These are phyloP conservation scores for Scortechinia acanthostroma DNA, from an alignment of 2,329 filamentous ascomycete species.

Conservation along the genomic window DNA sequence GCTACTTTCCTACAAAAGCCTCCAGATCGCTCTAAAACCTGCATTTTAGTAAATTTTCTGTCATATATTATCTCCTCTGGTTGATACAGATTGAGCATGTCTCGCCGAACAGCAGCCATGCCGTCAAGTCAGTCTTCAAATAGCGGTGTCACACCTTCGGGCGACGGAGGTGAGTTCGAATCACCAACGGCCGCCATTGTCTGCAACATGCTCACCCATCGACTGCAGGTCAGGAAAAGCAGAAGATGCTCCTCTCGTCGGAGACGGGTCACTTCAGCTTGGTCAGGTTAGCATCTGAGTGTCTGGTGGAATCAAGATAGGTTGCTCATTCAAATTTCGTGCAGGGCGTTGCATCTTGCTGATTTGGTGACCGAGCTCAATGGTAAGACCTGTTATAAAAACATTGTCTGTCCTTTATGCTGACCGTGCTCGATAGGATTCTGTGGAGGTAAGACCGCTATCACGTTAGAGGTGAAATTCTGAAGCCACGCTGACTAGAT, in stretches of 20 bases:
- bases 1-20: not conserved
- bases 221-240: conserved; percentile 60
- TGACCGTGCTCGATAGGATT: too few species aligned
- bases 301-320: too few species aligned
- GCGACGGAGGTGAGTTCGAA: not conserved
- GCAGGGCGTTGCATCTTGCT: conserved; percentile 66
- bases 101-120: conserved; percentile 1
- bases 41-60: too few species aligned
- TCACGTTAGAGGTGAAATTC: too few species aligned
- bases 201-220: conserved; percentile 2
- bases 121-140: conserved; percentile 1
- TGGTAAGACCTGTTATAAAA: conserved; percentile 33
- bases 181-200: not conserved
- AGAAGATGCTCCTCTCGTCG: conserved; percentile 64
- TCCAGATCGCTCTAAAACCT: too few species aligned
- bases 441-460: conserved; percentile 47
- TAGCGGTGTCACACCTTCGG: not conserved
- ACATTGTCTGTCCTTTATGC: not conserved
- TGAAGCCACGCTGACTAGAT: not conserved
- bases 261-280: conserved; percentile 70
- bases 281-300: conserved; percentile 17
- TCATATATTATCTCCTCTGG: not conserved
- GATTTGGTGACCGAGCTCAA: conserved; percentile 80
- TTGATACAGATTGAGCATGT: conserved; percentile 2
- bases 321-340: not conserved